These are phyloP conservation scores for Lepraria neglecta DNA, from an alignment of 495 filamentous ascomycete species.

Conservation along the genomic window DNA sequence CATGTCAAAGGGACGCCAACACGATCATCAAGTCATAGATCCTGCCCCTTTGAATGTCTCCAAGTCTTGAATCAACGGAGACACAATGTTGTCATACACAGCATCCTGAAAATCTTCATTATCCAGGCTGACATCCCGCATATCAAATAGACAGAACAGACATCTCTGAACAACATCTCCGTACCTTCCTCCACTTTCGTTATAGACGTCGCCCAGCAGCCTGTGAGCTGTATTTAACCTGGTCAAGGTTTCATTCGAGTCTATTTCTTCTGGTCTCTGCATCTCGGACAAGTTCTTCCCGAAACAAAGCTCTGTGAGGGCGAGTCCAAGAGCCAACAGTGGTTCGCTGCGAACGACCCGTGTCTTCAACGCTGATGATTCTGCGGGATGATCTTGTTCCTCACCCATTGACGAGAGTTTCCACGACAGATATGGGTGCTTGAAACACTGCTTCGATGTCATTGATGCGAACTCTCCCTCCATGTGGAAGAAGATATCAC, in stretches of 20 bases:
- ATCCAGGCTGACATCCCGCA: slow-evolving; percentile 25
- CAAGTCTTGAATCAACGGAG: not conserved
- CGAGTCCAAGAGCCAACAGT: slow-evolving; percentile 34
- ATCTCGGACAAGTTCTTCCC: slow-evolving; percentile 29
- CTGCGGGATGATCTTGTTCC: not conserved
- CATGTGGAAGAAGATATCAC: slow-evolving; percentile 30
- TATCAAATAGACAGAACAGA: slow-evolving; percentile 29
- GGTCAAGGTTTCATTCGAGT: slow-evolving; percentile 23
- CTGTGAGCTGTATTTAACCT: slow-evolving; percentile 30
- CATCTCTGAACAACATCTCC: slow-evolving; percentile 34
- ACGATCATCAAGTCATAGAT: too few relatives aligned
- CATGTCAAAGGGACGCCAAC: too few relatives aligned
- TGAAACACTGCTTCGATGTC: too few relatives aligned
- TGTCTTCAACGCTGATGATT: too few relatives aligned
- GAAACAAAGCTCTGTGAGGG: slow-evolving; percentile 36
- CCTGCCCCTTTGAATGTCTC: too few relatives aligned
- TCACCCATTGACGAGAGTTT: not conserved
- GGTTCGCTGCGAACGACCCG: slow-evolving; percentile 28
- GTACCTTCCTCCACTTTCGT: slow-evolving; percentile 30
- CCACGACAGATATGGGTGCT: slow-evolving; percentile 21
- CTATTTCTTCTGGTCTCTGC: slow-evolving; percentile 26
- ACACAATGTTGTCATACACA: slow-evolving; percentile 28
- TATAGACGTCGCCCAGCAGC: slow-evolving; percentile 26
- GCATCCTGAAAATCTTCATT: slow-evolving; percentile 28
- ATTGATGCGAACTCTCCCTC: too few relatives aligned